These are phyloP conservation scores for Fusarium buxicola DNA, from an alignment of 2,329 filamentous ascomycete species.

Conservation along the genomic window DNA sequence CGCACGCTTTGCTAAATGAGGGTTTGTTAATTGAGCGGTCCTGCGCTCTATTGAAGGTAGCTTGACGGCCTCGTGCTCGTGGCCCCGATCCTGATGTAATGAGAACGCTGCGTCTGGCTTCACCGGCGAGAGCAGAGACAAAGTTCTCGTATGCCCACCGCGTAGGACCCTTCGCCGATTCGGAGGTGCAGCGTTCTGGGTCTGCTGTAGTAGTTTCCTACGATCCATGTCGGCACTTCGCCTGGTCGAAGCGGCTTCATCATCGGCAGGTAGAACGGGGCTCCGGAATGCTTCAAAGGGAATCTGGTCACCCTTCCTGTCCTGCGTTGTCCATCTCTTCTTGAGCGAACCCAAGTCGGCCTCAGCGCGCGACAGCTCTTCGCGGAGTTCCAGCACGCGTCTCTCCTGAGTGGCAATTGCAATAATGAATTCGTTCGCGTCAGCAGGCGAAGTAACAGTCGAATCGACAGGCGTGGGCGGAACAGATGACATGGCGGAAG, in stretches of 20 bases:
- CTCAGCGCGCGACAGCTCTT: constrained; percentile 89
- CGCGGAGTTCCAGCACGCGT: constrained; percentile 87
- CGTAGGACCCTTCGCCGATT: constrained; percentile 73
- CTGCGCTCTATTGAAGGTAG: constrained; percentile 48
- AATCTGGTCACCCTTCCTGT: constrained; percentile 78
- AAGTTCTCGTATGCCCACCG: constrained; percentile 70
- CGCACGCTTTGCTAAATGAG: constrained; percentile 64
- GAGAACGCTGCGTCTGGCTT: constrained; percentile 59
- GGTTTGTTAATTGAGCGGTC: constrained; percentile 52
- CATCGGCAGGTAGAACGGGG: constrained; percentile 43
- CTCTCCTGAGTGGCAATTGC: constrained; percentile 93
- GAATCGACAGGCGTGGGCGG: constrained; percentile 65
- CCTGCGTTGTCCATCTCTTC: constrained; percentile 82
- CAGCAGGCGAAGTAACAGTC: constrained; percentile 58
- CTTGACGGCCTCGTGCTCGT: constrained; percentile 42
- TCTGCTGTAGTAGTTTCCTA: constrained; percentile 71
- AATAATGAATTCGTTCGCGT: constrained; percentile 79
- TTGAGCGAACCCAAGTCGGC: constrained; percentile 80
- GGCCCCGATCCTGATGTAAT: constrained; percentile 54
- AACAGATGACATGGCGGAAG: constrained; percentile 53
- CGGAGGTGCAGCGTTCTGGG: constrained; percentile 57
- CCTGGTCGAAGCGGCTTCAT: constrained; percentile 50
- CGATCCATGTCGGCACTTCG: constrained; percentile 75
- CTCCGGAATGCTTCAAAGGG: constrained; percentile 64
- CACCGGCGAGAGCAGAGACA: constrained; percentile 85